phyloP scores from a whole-genome alignment of 176 grass and related monocot species.

The Tillandsia fasciculata region DNA sequence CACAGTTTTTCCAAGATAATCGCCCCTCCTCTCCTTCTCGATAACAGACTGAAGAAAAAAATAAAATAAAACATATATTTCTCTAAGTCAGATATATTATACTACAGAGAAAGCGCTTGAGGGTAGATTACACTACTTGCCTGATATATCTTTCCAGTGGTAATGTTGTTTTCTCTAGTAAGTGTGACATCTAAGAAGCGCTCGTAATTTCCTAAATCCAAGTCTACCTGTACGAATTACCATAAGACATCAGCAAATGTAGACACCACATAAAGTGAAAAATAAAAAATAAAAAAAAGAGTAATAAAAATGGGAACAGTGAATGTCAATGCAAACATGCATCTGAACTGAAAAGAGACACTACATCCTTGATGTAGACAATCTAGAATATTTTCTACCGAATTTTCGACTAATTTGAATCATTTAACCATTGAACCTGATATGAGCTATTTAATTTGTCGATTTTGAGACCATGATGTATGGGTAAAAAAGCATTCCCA shows the following conservation, averaged over 20 bases:
- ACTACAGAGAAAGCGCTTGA: neutral
- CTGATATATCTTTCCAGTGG: slow-evolving; percentile 98
- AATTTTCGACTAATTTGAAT: no score
- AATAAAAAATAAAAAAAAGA: neutral
- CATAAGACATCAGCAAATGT: slow-evolving; percentile 3
- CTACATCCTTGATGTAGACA: no score
- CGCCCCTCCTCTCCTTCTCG: slow-evolving; percentile 87
- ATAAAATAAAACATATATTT: neutral
- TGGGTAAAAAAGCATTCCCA: no score
- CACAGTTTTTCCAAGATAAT: slow-evolving; percentile 94
- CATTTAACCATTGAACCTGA: neutral
- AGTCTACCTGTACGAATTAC: slow-evolving; percentile 50
- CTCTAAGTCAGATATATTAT: neutral
- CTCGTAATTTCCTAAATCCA: slow-evolving; percentile 96
- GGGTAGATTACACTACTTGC: slow-evolving; percentile 12
- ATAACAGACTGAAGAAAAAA: slow-evolving; percentile 64
- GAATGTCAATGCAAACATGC: neutral
- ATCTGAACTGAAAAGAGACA: no score
- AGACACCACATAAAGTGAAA: neutral
- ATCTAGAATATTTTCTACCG: no score
- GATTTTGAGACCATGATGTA: no score
- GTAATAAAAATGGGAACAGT: neutral
- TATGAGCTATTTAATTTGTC: neutral
- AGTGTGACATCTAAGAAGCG: slow-evolving; percentile 91
- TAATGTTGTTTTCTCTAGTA: slow-evolving; percentile 87